A percentile compares a stretch with the other conserved stretches of the same genome.
phyloP scores from a whole-genome alignment of 139 green algal genomes.

The Coelastrella sp. region DNA sequence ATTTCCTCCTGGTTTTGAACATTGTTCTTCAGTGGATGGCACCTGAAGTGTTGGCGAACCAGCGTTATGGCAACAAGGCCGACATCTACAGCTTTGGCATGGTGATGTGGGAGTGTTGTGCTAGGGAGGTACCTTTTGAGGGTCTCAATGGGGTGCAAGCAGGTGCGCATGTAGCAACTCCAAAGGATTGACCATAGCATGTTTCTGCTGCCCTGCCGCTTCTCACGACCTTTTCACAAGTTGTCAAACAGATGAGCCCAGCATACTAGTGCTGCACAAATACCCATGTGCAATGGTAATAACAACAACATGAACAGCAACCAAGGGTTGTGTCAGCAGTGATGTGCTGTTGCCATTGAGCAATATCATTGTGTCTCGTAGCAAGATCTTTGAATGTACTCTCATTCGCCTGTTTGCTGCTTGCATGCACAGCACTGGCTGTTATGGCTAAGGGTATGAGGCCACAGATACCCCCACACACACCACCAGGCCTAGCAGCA shows the following conservation, averaged over 20 bases:
- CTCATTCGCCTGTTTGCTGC: conserved; percentile 2
- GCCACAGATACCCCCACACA: conserved; percentile 64
- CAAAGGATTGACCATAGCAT: too few relatives aligned
- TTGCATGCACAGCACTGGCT: background rate
- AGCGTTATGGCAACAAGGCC: conserved; percentile 75
- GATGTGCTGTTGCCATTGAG: too few relatives aligned
- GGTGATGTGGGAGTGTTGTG: conserved; percentile 78
- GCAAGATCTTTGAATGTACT: too few relatives aligned
- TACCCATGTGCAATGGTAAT: too few relatives aligned
- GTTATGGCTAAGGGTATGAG: conserved; percentile 58
- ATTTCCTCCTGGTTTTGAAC: too few relatives aligned
- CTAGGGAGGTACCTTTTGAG: conserved; percentile 67
- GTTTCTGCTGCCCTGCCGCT: too few relatives aligned
- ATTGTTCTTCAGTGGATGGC: conserved; percentile 69
- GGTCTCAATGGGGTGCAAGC: conserved; percentile 68
- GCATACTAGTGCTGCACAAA: too few relatives aligned
- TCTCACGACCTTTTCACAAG: too few relatives aligned
- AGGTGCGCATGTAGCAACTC: conserved; percentile 52
- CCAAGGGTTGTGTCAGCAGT: too few relatives aligned
- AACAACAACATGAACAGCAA: too few relatives aligned
- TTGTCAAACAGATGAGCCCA: too few relatives aligned
- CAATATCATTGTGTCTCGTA: too few relatives aligned
- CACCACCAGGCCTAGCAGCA: conserved; percentile 53
- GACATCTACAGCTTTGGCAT: conserved; percentile 77
- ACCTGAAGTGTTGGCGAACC: conserved; percentile 73